phyloP scores from a whole-genome alignment of 1,284 basidiomycete genomes.

The Hemileia vastatrix region DNA sequence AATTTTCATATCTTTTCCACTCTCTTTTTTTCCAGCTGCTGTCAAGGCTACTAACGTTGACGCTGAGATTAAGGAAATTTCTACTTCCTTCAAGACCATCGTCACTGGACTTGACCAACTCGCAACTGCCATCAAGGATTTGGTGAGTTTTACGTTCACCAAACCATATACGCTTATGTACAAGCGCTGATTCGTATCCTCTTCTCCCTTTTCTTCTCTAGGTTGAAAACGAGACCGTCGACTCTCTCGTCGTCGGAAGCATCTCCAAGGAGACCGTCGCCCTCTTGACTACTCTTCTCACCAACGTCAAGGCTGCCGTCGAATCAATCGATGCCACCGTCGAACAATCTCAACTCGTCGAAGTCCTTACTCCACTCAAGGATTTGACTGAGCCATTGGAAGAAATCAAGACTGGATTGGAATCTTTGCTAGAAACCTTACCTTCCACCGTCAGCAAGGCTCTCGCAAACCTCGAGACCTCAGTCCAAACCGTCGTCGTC shows the following conservation, averaged over 20 bases:
- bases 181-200: not conserved
- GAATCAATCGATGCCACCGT: not conserved
- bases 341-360: not conserved
- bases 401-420: not conserved
- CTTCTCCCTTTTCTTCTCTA: not conserved
- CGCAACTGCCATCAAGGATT: not conserved
- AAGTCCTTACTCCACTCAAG: not conserved
- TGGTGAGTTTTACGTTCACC: not conserved
- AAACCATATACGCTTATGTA: not conserved
- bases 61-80: not conserved
- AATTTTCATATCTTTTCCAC: too few relatives aligned
- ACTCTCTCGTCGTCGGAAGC: not conserved
- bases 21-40: not conserved
- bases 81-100: not conserved
- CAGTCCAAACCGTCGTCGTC: not conserved
- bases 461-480: not conserved
- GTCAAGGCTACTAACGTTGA: not conserved
- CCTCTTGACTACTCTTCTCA: not conserved
- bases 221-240: not conserved
- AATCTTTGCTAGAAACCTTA: not conserved
- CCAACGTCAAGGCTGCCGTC: not conserved
- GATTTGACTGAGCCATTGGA: not conserved
- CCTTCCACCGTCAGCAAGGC: not conserved
- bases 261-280: not conserved
- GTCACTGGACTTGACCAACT: not conserved